These are phyloP conservation scores for Ceratobasidium sp. DNA, from an alignment of 1,284 basidiomycete genomes.

Conservation along the genomic window DNA sequence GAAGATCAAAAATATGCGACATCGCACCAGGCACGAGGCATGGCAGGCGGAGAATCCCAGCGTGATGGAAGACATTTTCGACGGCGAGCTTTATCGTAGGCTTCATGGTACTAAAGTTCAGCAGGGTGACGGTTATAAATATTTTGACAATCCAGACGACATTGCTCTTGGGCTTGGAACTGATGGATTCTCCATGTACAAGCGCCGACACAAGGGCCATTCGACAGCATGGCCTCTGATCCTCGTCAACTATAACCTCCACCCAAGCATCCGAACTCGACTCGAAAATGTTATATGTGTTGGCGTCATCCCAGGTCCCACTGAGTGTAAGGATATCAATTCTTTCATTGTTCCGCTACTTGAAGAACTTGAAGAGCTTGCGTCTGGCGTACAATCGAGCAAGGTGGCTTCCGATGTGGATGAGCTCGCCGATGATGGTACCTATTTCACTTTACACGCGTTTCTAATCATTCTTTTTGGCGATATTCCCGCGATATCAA, in stretches of 20 bases:
- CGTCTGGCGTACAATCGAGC: background rate
- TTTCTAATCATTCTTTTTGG: background rate
- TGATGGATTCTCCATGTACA: constrained; percentile 48
- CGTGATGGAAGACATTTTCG: constrained; percentile 49
- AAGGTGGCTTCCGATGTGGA: background rate
- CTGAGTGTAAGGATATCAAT: constrained; percentile 18
- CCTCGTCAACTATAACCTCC: constrained; percentile 48
- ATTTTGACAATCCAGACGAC: constrained; percentile 47
- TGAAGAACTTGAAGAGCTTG: constrained; percentile 13
- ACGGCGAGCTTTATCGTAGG: constrained; percentile 45
- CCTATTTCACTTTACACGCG: background rate
- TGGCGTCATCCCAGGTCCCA: constrained; percentile 45
- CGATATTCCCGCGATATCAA: background rate
- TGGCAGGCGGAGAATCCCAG: constrained; percentile 33
- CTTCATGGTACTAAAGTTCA: constrained; percentile 43
- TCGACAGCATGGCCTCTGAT: constrained; percentile 44
- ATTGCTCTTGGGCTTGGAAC: constrained; percentile 48
- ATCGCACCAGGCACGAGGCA: background rate
- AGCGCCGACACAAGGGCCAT: constrained; percentile 37
- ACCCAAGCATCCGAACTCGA: constrained; percentile 46
- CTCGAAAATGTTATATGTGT: constrained; percentile 46
- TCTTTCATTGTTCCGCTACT: constrained; percentile 23
- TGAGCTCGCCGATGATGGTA: background rate
- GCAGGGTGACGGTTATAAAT: constrained; percentile 43
- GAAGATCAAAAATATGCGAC: background rate